phyloP scores from a whole-genome alignment of 2,329 filamentous ascomycete genomes.

The Aureobasidium sp. region DNA sequence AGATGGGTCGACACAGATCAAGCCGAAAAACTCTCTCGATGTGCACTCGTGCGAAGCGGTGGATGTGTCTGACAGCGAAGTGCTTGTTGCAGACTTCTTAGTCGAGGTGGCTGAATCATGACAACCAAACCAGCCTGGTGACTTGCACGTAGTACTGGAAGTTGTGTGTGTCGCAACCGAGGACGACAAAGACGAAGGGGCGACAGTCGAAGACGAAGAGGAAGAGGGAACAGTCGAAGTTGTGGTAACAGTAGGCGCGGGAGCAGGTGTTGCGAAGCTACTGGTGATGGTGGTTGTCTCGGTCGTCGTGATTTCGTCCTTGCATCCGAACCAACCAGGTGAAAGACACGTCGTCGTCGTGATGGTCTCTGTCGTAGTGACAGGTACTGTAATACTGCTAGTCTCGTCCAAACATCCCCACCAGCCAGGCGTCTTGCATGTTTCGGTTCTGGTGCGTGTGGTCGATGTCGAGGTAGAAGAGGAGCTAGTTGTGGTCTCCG shows the following conservation, averaged over 20 bases:
- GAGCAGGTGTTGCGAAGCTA: constrained; percentile 16
- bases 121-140: constrained; percentile 60
- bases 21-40: constrained; percentile 21
- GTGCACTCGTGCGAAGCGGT: constrained; percentile 18
- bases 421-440: constrained; percentile 88
- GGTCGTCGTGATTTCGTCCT: constrained; percentile 42
- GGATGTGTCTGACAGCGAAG: constrained; percentile 9
- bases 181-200: not conserved
- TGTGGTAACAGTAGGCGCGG: constrained; percentile 17
- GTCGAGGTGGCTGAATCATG: constrained; percentile 44
- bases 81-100: constrained; percentile 3
- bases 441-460: constrained; percentile 61
- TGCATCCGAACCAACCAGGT: constrained; percentile 61
- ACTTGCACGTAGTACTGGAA: constrained; percentile 42
- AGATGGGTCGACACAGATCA: constrained; percentile 23
- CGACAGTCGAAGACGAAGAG: too few species aligned
- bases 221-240: too few species aligned
- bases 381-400: constrained; percentile 33
- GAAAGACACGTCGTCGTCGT: constrained; percentile 49
- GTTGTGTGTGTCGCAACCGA: not conserved
- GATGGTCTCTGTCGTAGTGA: constrained; percentile 35
- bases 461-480: constrained; percentile 49
- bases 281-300: constrained; percentile 19
- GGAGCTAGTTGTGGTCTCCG: constrained; percentile 56
- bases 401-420: constrained; percentile 70